These are phyloP conservation scores for Wickerhamomyces sp. DNA, from an alignment of 1,139 yeast genomes.

Conservation along the genomic window DNA sequence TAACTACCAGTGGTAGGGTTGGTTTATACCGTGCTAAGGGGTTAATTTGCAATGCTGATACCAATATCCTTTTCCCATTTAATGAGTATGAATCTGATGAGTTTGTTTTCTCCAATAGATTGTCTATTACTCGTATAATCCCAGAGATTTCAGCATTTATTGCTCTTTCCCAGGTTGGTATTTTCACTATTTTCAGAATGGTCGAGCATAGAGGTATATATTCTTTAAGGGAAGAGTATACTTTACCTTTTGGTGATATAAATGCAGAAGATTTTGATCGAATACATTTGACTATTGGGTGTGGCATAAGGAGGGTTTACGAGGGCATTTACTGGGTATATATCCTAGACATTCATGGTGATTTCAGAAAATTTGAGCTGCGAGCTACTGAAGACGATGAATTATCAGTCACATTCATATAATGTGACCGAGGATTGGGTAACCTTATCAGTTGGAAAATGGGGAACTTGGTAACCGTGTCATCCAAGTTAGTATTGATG, in stretches of 20 bases:
- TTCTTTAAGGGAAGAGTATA: slow-evolving; percentile 56
- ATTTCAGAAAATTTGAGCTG: neutral
- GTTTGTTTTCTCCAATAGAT: slow-evolving; percentile 43
- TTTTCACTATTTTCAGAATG: slow-evolving; percentile 52
- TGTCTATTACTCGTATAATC: slow-evolving; percentile 47
- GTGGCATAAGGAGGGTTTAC: neutral
- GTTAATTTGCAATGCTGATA: slow-evolving; percentile 48
- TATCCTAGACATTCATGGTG: neutral
- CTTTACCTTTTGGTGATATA: neutral
- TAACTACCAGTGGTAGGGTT: slow-evolving; percentile 39
- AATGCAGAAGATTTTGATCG: neutral
- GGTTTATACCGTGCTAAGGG: slow-evolving; percentile 49
- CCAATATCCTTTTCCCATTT: slow-evolving; percentile 39
- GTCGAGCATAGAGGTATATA: slow-evolving; percentile 52
- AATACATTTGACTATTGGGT: neutral
- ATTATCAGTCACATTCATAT: neutral
- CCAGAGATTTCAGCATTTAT: slow-evolving; percentile 52
- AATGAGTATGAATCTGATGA: slow-evolving; percentile 25
- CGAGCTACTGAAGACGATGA: neutral
- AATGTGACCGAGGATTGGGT: too few relatives aligned
- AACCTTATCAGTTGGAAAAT: slow-evolving; percentile 30
- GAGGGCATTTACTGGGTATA: slow-evolving; percentile 2
- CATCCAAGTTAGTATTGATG: slow-evolving; percentile 31
- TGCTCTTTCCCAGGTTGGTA: slow-evolving; percentile 56
- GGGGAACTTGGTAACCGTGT: slow-evolving; percentile 40